phyloP scores from a whole-genome alignment of 305 asterid genomes.

The Fraxinus latifolia region DNA sequence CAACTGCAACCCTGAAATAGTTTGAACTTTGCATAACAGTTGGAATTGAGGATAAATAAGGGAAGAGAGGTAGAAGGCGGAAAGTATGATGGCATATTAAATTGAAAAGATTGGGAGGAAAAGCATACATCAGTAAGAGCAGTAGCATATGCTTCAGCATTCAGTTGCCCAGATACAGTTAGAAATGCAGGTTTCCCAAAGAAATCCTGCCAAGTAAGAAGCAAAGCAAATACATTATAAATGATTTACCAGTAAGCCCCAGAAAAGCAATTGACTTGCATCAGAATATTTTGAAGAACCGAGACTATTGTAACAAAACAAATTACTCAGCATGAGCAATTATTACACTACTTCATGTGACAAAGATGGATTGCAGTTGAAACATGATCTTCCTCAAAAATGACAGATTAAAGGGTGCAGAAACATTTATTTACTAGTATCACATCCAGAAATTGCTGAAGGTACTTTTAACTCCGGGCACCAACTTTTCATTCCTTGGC shows the following conservation, averaged over 20 bases:
- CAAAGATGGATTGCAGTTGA: background rate
- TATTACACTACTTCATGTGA: background rate
- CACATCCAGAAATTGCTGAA: background rate
- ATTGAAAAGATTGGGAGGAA: conserved; percentile 18
- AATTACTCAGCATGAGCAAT: background rate
- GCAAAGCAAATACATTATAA: conserved; percentile 10
- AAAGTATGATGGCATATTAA: conserved; percentile 22
- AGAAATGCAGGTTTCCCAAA: conserved; percentile 92
- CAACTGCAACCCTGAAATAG: conserved; percentile 5
- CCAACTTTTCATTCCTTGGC: background rate
- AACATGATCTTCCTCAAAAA: background rate
- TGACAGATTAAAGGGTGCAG: background rate
- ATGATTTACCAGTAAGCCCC: conserved; percentile 3
- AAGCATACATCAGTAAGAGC: conserved; percentile 85
- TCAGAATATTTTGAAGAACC: background rate
- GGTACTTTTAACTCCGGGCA: background rate
- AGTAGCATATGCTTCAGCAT: conserved; percentile 97
- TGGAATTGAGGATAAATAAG: background rate
- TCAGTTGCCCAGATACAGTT: conserved; percentile 97
- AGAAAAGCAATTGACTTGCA: conserved; percentile 21
- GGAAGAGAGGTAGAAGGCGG: background rate
- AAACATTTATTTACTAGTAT: background rate
- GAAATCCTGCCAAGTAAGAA: conserved; percentile 66
- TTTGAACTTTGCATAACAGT: conserved; percentile 1
- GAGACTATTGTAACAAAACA: background rate